Conservation (phyloP, 164 flowering plant genomes). For the Vitis cinerea region DNA sequence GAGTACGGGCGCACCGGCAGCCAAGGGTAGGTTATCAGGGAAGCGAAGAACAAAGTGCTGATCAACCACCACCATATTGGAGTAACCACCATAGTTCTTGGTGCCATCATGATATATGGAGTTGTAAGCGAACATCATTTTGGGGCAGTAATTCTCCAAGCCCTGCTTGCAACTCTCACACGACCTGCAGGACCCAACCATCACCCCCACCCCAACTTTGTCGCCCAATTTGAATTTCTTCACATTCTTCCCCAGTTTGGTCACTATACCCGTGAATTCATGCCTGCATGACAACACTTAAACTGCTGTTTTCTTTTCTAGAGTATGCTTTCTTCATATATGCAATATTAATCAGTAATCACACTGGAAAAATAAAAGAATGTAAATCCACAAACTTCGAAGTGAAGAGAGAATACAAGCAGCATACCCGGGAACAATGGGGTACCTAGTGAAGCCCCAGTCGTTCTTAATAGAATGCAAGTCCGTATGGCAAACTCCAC, state of each 20-base stretch:
- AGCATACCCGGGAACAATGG: constrained; percentile 49
- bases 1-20: constrained; percentile 51
- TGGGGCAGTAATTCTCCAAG: constrained; percentile 49
- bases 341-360: too few species aligned
- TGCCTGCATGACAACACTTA: constrained; percentile 32
- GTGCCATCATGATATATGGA: constrained; percentile 32
- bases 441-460: constrained; percentile 42
- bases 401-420: background rate
- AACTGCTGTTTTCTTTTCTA: too few species aligned
- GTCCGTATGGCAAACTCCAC: constrained; percentile 63
- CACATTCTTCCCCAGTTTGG: constrained; percentile 38
- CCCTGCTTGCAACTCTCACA: constrained; percentile 46
- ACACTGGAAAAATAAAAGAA: too few species aligned
- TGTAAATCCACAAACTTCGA: too few species aligned
- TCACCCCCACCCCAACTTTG: constrained; percentile 45
- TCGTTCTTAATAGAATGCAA: constrained; percentile 40
- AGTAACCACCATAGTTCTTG: constrained; percentile 50
- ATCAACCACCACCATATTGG: constrained; percentile 41
- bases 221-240: constrained; percentile 48
- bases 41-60: constrained; percentile 34
- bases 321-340: too few species aligned
- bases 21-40: constrained; percentile 48
- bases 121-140: constrained; percentile 32
- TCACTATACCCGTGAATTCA: constrained; percentile 40
- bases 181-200: constrained; percentile 37